Evolutionary conservation across 257 asterid genomes (phyloP), one percentile per base, ranked within the genome.

Genomic region (Nicotiana tabacum): DNA sequence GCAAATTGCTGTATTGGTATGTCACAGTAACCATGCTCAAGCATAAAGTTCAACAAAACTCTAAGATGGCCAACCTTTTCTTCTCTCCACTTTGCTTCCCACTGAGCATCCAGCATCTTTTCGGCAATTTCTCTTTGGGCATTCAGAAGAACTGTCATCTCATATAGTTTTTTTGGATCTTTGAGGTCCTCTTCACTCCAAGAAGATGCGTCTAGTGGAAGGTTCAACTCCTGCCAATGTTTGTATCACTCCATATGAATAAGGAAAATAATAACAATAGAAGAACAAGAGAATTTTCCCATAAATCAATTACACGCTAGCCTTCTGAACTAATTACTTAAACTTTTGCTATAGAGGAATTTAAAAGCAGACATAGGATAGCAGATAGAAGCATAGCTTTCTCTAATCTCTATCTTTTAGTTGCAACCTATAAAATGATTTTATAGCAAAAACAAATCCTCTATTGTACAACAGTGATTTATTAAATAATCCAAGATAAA

Each of bases 51-150:
- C 64, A 7, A 53, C 29, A 81, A 12, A 57, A 53, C 61, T 9
- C 55, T 1, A 39, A 32, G 78, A 66, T 9, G 39, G 79, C 86
- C 61, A 65, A 92, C 98, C 98, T 92, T 95, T 82, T 91, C 94
- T 89, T 94, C 94, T 32, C 98, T 98, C 98, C 99, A 95, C 83
- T 92, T 91, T 4, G 89, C 88, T 84, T 92, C 98, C 99, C 99
- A 95, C 87, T 95, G 99, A 27, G 92, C 83, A 77, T 95, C 99
- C 89, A 95, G 82, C 81, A 92, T 88, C 77, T 91, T 85, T 61
- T 95, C 98, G 21, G 97, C 93, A 60, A 95, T 89, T 90, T 95
- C 98, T 83, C 91, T 87, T 85, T 95, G 99, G 17, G 99, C 99
- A 30, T 91, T 94, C 30, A 95, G 98, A 84, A 95, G 97, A 84